A percentile compares a stretch with the other conserved stretches of the same genome.
These are phyloP conservation scores for Candida glucosophila DNA, from an alignment of 1,139 yeast species.

Conservation along the genomic window DNA sequence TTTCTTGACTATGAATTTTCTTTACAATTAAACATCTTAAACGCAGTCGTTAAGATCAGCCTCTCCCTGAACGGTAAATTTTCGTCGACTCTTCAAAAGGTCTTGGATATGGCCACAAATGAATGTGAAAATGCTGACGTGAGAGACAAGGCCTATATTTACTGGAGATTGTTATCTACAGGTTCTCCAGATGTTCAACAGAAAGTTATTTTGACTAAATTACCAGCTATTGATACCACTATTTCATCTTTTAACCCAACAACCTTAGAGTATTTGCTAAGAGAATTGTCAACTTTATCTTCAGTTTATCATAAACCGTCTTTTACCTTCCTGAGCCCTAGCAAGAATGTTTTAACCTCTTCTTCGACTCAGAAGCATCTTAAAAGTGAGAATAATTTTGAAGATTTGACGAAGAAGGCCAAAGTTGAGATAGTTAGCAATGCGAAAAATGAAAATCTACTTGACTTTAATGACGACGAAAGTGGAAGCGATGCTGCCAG, in stretches of 20 bases:
- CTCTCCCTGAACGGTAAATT: constrained; percentile 29
- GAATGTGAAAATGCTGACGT: constrained; percentile 86
- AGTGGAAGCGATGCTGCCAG: constrained; percentile 10
- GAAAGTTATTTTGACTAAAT: constrained; percentile 47
- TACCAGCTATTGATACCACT: constrained; percentile 68
- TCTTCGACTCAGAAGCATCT: constrained; percentile 11
- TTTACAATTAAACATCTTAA: constrained; percentile 69
- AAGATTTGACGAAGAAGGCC: constrained; percentile 72
- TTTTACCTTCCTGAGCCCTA: constrained; percentile 50
- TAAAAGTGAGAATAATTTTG: constrained; percentile 42
- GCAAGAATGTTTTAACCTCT: constrained; percentile 23
- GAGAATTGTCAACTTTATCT: constrained; percentile 78
- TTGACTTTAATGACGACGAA: constrained; percentile 66
- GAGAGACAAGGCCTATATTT: constrained; percentile 87
- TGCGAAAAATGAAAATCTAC: constrained; percentile 68
- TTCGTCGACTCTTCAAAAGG: constrained; percentile 52
- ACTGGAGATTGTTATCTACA: constrained; percentile 84
- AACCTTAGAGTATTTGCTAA: constrained; percentile 56
- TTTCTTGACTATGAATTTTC: constrained; percentile 67
- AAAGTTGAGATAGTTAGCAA: constrained; percentile 65
- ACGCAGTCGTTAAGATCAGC: constrained; percentile 72
- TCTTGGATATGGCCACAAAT: constrained; percentile 71
- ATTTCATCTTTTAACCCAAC: constrained; percentile 64
- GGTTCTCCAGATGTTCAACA: constrained; percentile 35
- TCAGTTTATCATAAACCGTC: constrained; percentile 88